phyloP scores from a whole-genome alignment of 2,329 filamentous ascomycete species.

The Xylaria sp. region DNA sequence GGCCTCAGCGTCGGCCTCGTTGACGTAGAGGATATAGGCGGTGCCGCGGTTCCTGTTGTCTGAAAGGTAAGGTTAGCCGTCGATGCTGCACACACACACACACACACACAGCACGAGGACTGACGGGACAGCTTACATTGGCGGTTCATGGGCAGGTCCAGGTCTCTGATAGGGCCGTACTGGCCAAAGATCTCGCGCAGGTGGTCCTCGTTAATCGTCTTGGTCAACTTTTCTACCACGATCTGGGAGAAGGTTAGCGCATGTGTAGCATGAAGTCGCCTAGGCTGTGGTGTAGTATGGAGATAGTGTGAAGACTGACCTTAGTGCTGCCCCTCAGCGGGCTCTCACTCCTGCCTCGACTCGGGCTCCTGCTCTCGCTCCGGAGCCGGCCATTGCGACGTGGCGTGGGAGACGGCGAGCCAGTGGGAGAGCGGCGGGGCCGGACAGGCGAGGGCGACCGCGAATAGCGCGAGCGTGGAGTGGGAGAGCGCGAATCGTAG shows the following conservation, averaged over 20 bases:
- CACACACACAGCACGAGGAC: neutral
- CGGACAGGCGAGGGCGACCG: slow-evolving; percentile 38
- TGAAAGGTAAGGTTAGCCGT: slow-evolving; percentile 40
- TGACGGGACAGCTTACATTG: slow-evolving; percentile 59
- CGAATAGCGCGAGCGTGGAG: slow-evolving; percentile 43
- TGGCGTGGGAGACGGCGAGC: slow-evolving; percentile 34
- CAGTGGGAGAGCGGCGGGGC: slow-evolving; percentile 35
- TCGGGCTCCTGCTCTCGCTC: slow-evolving; percentile 28
- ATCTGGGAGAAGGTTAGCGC: slow-evolving; percentile 59
- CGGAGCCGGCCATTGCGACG: slow-evolving; percentile 42
- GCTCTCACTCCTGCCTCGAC: slow-evolving; percentile 33
- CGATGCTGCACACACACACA: neutral
- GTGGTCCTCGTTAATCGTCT: slow-evolving; percentile 89
- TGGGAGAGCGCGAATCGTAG: slow-evolving; percentile 38
- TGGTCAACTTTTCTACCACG: slow-evolving; percentile 92
- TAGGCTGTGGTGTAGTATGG: neutral
- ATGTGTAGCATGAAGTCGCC: neutral
- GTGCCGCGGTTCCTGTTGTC: slow-evolving; percentile 90
- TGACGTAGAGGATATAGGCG: slow-evolving; percentile 84
- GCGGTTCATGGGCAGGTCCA: slow-evolving; percentile 89
- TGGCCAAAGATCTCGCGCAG: slow-evolving; percentile 88
- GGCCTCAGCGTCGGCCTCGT: slow-evolving; percentile 77
- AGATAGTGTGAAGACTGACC: slow-evolving; percentile 17
- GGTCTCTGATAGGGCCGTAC: slow-evolving; percentile 82
- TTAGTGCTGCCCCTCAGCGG: slow-evolving; percentile 38